Conservation (phyloP, 2,329 filamentous ascomycete genomes). For the Monilinia polystroma region DNA sequence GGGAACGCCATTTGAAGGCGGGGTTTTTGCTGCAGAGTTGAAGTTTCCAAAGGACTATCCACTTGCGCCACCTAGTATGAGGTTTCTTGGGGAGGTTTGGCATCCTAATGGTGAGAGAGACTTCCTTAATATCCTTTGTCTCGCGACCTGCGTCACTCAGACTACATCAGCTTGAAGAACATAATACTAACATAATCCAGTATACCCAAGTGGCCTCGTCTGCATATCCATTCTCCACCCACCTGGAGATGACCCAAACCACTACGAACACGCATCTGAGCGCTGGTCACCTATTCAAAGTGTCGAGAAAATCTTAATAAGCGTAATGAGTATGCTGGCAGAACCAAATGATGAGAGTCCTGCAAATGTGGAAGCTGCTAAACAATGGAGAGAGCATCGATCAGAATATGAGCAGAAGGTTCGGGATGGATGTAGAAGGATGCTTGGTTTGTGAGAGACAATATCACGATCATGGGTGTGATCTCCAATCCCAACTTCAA, state of each 20-base stretch:
- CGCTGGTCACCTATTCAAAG: conserved; percentile 96
- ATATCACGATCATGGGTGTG: not conserved
- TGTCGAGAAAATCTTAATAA: conserved; percentile 95
- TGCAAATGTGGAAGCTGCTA: conserved; percentile 92
- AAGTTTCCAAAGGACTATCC: conserved; percentile 96
- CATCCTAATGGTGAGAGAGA: conserved; percentile 82
- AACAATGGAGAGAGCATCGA: conserved; percentile 89
- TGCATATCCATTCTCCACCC: conserved; percentile 98
- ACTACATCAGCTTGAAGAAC: not conserved
- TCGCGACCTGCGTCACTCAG: not conserved
- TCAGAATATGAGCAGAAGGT: conserved; percentile 85
- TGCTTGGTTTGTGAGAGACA: conserved; percentile 64
- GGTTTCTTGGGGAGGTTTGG: conserved; percentile 90
- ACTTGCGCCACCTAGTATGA: conserved; percentile 94
- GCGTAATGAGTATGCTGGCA: conserved; percentile 96
- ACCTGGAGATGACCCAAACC: conserved; percentile 94
- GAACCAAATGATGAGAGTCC: conserved; percentile 97
- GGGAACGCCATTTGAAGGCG: conserved; percentile 93
- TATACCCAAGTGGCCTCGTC: conserved; percentile 87
- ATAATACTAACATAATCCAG: conserved; percentile 46
- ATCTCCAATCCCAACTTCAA: not conserved
- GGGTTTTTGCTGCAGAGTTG: conserved; percentile 91
- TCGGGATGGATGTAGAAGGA: conserved; percentile 74
- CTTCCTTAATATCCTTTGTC: conserved; percentile 6
- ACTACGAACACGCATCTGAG: conserved; percentile 95